Percentiles rank a stretch among this genome's conserved stretches.
Evolutionary conservation across 306 rosid species (phyloP).

Genomic region (Vicia villosa): DNA sequence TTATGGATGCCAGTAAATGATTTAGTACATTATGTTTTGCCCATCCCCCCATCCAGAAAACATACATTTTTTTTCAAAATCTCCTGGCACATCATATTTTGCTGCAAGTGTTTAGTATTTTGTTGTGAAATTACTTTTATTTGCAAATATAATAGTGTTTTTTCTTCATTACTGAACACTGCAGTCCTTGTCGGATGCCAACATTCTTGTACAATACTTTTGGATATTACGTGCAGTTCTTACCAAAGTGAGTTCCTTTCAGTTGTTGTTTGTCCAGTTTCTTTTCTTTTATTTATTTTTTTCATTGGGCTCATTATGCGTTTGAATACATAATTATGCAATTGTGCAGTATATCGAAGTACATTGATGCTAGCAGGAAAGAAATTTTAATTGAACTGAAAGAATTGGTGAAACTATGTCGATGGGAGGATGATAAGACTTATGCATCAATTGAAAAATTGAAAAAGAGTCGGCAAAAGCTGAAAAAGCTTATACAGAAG

Average conservation of each 20-base stretch:
- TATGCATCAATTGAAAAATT: conserved; percentile 57
- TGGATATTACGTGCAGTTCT: conserved; percentile 85
- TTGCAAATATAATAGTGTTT: conserved; percentile 4
- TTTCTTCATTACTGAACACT: conserved; percentile 28
- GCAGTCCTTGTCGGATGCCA: conserved; percentile 51
- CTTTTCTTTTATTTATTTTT: conserved; percentile 2
- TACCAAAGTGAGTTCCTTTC: conserved; percentile 69
- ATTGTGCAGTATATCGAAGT: conserved; percentile 61
- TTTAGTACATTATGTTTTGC: background rate
- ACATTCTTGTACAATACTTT: conserved; percentile 68
- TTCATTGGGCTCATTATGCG: background rate
- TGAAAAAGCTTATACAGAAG: conserved; percentile 77
- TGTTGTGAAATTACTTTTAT: conserved; percentile 5
- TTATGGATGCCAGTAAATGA: background rate
- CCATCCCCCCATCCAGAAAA: background rate
- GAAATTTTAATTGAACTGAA: conserved; percentile 62
- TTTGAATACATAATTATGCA: conserved; percentile 23
- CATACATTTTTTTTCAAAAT: background rate
- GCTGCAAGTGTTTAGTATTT: conserved; percentile 2
- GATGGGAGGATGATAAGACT: conserved; percentile 70
- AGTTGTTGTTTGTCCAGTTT: background rate
- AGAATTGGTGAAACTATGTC: conserved; percentile 62
- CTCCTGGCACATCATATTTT: conserved; percentile 6
- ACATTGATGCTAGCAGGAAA: conserved; percentile 55
- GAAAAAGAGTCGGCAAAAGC: conserved; percentile 71